Conservation (phyloP, 179 eudicot species). For the Drosera spatulata region DNA sequence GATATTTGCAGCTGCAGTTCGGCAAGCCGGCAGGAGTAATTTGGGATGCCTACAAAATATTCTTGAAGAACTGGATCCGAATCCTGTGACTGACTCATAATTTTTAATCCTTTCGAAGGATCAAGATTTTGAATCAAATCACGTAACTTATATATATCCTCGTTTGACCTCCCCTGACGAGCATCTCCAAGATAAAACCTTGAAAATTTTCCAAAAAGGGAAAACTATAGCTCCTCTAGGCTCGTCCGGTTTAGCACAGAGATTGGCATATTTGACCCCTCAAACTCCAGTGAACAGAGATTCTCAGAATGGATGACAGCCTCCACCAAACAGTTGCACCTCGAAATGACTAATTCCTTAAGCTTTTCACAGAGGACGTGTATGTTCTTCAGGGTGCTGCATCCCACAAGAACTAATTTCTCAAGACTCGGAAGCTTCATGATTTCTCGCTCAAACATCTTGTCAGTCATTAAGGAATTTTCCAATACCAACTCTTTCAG, state of each 20-base stretch:
- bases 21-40: not conserved
- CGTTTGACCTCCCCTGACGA: not conserved
- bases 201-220: slow-evolving; percentile 2
- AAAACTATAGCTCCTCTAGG: slow-evolving; percentile 9
- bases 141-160: not conserved
- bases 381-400: slow-evolving; percentile 7
- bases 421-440: slow-evolving; percentile 11
- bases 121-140: slow-evolving; percentile 3
- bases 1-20: slow-evolving; percentile 5
- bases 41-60: slow-evolving; percentile 4
- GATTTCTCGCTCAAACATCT: slow-evolving; percentile 16
- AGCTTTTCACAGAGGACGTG: slow-evolving; percentile 7
- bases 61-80: slow-evolving; percentile 2
- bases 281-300: slow-evolving; percentile 14
- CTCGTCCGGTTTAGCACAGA: slow-evolving; percentile 3
- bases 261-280: slow-evolving; percentile 17
- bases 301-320: slow-evolving; percentile 10
- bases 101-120: slow-evolving; percentile 6
- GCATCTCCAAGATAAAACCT: not conserved
- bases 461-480: slow-evolving; percentile 23
- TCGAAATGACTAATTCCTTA: slow-evolving; percentile 12
- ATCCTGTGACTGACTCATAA: not conserved
- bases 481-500: slow-evolving; percentile 31
- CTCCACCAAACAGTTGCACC: slow-evolving; percentile 9
- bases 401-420: slow-evolving; percentile 18